These are phyloP conservation scores for Excoecaria agallocha DNA, from an alignment of 345 rosid species.

Conservation along the genomic window DNA sequence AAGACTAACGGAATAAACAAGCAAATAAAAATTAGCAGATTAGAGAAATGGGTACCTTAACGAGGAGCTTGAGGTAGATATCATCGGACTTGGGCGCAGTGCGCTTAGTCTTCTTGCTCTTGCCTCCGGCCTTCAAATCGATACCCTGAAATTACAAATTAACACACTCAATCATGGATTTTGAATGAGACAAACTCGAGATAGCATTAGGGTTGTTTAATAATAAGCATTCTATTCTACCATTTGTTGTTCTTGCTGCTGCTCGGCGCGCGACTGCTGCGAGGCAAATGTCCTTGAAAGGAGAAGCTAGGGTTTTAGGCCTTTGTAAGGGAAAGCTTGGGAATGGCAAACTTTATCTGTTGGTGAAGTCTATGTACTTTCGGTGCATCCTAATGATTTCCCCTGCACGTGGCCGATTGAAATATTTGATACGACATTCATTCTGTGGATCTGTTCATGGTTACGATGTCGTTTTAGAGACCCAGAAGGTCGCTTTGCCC, in stretches of 20 bases:
- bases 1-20: neutral
- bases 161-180: neutral
- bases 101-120: conserved; percentile 90
- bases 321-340: neutral
- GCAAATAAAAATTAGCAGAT: neutral
- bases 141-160: conserved; percentile 61
- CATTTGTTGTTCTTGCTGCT: neutral
- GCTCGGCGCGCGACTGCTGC: conserved; percentile 10
- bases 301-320: conserved; percentile 22
- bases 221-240: conserved; percentile 3
- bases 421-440: neutral
- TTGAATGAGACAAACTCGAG: neutral
- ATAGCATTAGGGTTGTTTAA: neutral
- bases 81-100: conserved; percentile 91
- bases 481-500: neutral
- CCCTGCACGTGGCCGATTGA: neutral
- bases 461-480: no score
- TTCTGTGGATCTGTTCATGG: neutral
- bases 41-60: conserved; percentile 54
- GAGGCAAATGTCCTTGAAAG: conserved; percentile 5
- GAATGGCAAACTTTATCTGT: neutral
- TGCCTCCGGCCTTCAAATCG: conserved; percentile 96
- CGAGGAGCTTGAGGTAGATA: conserved; percentile 91
- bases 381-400: neutral
- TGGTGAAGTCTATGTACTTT: neutral